phyloP scores from a whole-genome alignment of 1,139 yeast species.

The Pichia sp. region DNA sequence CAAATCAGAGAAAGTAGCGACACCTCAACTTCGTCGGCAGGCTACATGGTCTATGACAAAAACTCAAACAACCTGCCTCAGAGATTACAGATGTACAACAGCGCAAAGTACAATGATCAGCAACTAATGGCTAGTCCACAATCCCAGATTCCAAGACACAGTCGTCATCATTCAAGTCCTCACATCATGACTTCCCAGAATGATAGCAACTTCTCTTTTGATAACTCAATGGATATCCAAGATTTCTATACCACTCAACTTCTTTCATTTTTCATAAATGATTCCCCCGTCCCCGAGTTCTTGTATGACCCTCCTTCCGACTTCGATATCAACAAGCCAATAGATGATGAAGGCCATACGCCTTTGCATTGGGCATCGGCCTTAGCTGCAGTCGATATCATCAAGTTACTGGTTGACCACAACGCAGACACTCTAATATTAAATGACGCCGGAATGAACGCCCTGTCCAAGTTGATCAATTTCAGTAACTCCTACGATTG shows the following conservation, averaged over 20 bases:
- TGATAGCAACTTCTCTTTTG: not conserved
- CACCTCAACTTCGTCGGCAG: conserved; percentile 38
- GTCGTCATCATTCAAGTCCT: conserved; percentile 11
- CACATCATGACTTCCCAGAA: conserved; percentile 3
- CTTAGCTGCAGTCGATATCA: conserved; percentile 72
- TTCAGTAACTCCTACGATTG: conserved; percentile 86
- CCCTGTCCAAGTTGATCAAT: conserved; percentile 74
- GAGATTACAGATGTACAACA: not conserved
- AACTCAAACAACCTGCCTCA: not conserved
- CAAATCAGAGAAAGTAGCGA: conserved; percentile 33
- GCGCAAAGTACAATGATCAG: not conserved
- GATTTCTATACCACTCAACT: conserved; percentile 49
- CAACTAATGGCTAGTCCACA: not conserved
- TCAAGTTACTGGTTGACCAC: conserved; percentile 57
- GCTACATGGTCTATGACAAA: conserved; percentile 6
- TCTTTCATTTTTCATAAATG: conserved; percentile 64
- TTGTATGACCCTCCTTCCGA: conserved; percentile 72
- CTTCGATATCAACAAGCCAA: conserved; percentile 77
- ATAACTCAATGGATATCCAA: conserved; percentile 3
- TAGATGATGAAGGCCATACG: conserved; percentile 95
- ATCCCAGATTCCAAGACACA: conserved; percentile 2
- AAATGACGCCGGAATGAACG: conserved; percentile 76
- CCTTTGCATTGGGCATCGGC: conserved; percentile 98
- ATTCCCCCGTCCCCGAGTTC: conserved; percentile 69
- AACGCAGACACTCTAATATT: conserved; percentile 77